phyloP scores from a whole-genome alignment of 164 flowering plant genomes.

The Chimonanthus salicifolius region DNA sequence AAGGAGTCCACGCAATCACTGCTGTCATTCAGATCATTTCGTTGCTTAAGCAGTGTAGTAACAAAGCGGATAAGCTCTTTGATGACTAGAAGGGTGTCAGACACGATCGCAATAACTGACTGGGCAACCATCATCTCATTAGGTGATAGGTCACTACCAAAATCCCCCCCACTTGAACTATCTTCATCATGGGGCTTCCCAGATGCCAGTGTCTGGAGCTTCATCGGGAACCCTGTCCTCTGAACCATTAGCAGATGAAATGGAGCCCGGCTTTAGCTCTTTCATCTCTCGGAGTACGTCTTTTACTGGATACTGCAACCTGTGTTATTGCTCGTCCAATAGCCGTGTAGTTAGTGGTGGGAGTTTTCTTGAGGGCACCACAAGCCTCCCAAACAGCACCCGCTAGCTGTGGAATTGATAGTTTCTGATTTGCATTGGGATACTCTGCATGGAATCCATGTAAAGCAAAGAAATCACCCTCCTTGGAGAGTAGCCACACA shows the following conservation, averaged over 20 bases:
- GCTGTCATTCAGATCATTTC: constrained; percentile 20
- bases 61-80: constrained; percentile 81
- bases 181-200: constrained; percentile 22
- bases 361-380: constrained; percentile 70
- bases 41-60: constrained; percentile 48
- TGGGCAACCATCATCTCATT: constrained; percentile 78
- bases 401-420: constrained; percentile 49
- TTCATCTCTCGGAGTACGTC: constrained; percentile 93
- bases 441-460: constrained; percentile 35
- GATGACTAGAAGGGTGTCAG: constrained; percentile 41
- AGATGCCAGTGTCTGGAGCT: constrained; percentile 17
- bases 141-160: constrained; percentile 67
- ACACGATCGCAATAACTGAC: constrained; percentile 38
- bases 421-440: constrained; percentile 25
- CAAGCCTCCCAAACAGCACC: constrained; percentile 88
- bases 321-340: constrained; percentile 80
- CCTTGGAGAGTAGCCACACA: not conserved
- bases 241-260: constrained; percentile 7
- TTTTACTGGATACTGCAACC: constrained; percentile 75
- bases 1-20: constrained; percentile 39
- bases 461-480: not conserved
- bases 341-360: constrained; percentile 65
- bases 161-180: constrained; percentile 38
- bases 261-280: constrained; percentile 61
- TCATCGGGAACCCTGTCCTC: constrained; percentile 23